A percentile compares a stretch with the other conserved stretches of the same genome.
These are phyloP conservation scores for Nelumbo lutea DNA, from an alignment of 164 flowering plant genomes.

Conservation along the genomic window DNA sequence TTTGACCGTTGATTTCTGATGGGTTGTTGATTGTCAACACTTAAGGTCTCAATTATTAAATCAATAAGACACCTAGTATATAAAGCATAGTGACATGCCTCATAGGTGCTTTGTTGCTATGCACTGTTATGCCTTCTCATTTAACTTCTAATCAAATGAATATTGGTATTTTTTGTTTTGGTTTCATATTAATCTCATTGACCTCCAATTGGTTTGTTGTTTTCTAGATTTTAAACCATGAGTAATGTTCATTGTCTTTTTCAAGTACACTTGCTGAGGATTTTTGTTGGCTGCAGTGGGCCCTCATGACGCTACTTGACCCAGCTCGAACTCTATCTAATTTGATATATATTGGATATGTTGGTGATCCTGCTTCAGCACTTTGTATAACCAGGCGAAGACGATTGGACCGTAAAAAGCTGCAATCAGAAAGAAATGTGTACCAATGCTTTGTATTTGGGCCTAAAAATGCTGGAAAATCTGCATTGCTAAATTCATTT, in stretches of 20 bases:
- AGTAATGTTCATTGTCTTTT: background rate
- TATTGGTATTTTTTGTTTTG: no score
- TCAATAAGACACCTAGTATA: no score
- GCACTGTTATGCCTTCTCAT: no score
- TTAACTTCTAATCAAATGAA: no score
- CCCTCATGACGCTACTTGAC: conserved; percentile 85
- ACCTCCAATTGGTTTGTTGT: no score
- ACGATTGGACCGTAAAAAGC: conserved; percentile 69
- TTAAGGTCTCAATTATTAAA: no score
- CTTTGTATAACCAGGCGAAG: conserved; percentile 70
- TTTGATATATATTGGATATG: conserved; percentile 78
- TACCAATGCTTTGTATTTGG: conserved; percentile 97
- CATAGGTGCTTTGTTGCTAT: no score
- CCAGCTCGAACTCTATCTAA: conserved; percentile 66
- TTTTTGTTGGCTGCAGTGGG: conserved; percentile 68
- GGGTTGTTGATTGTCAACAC: no score
- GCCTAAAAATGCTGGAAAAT: conserved; percentile 80
- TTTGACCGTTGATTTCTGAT: no score
- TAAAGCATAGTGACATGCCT: no score
- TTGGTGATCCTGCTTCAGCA: conserved; percentile 70
- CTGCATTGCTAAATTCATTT: conserved; percentile 71
- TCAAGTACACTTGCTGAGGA: background rate
- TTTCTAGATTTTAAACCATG: no score
- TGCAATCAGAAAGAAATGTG: conserved; percentile 81
- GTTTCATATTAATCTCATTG: no score